These are phyloP conservation scores for Plasmodium falciparum DNA, from an alignment of 169 alveolate genomes.

Conservation along the genomic window DNA sequence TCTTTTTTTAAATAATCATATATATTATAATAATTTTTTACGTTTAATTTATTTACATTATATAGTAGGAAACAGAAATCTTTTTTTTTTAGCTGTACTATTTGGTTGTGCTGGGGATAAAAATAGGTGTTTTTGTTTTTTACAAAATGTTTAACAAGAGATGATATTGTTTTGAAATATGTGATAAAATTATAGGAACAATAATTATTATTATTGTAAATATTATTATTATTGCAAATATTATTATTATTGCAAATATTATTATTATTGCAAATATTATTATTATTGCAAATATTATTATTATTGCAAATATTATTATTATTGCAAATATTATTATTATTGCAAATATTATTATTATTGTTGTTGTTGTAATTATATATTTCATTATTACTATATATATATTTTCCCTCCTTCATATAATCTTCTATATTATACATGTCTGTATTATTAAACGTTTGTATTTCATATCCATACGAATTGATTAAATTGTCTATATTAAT, in stretches of 20 bases:
- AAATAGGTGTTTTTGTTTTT: constrained; percentile 25
- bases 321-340: neutral
- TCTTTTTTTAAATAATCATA: constrained; percentile 46
- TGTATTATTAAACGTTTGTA: too few species aligned
- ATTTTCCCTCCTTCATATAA: too few species aligned
- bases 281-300: neutral
- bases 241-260: too few species aligned
- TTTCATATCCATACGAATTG: too few species aligned
- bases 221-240: neutral
- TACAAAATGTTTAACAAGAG: constrained; percentile 29
- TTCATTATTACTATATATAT: too few species aligned
- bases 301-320: neutral
- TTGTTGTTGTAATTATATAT: too few species aligned
- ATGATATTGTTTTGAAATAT: constrained; percentile 12
- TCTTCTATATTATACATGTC: too few species aligned
- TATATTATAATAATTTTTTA: constrained; percentile 54
- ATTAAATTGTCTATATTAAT: too few species aligned
- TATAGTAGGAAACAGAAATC: constrained; percentile 49
- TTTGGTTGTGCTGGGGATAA: neutral
- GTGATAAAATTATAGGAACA: neutral
- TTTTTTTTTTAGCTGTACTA: constrained; percentile 29
- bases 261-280: neutral
- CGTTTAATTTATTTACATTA: constrained; percentile 40
- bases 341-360: neutral
- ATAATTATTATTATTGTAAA: neutral